Base-by-base conservation (phyloP, 225 moss, liverwort and hornwort genomes). In the Physcomitrellopsis africana region DNA sequence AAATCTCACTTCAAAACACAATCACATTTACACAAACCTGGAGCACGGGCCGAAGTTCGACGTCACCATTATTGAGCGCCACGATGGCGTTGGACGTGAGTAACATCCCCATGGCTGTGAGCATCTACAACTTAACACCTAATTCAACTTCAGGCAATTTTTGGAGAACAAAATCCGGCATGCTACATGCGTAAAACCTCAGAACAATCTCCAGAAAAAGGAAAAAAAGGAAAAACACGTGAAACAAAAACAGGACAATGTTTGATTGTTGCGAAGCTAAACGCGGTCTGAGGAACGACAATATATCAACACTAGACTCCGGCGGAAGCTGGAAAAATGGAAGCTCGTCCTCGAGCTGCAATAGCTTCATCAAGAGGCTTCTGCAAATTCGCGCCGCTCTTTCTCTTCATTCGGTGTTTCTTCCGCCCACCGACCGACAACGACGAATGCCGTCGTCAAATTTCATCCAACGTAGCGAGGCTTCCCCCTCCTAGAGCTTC, bases 31-130 rank as follows among this genome's bases (percentile, higher is more conserved):
- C 73, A 86, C 81, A 57, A 53, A 96, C 96, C 93, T 96, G 96
- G 41, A 96, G 80, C 69, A 94, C 83, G 47, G 96, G 96, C 10
- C 93, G 83, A 70, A 96, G 85, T n/a, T 94, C 90, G 19, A 92
- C 86, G 56, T 96, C 92, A 63, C 96, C 96, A 67, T 72, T 84
- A 71, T 91, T 87, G 47, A 96, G 86, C 59, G 84, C 79, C 69
- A 79, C 18, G 53, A 96, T 93, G 62, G 93, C 95, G 71, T 93
- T 89, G 68, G 79, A 80, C 24, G 92, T 93, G 24, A 96, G 80
- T 75, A 82, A 84, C 67, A 84, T 73, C 76, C 79, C 89, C 94
- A 94, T 94, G 0, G 14, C 76, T 56, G 62, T 51, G 20, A 19
- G 43, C 48, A 60, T 48, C 48, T 16, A 43, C 10, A 12, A 51